Conservation (phyloP, 495 filamentous ascomycete genomes). For the Ascodesmis nigricans region DNA sequence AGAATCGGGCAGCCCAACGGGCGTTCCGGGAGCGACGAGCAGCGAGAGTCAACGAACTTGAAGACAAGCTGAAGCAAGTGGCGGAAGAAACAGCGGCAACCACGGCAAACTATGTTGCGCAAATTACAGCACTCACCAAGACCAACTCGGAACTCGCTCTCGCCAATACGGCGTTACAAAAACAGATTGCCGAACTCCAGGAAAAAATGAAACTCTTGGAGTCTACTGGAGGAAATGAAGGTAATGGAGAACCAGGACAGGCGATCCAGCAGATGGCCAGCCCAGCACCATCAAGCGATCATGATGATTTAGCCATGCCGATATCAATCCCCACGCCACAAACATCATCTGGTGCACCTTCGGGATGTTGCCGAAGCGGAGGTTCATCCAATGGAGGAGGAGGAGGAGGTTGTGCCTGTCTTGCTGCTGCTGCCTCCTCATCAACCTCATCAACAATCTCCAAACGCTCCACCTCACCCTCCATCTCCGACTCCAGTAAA, state of each 20-base stretch:
- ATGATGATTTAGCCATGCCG: too few species aligned
- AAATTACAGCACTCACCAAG: slow-evolving; percentile 27
- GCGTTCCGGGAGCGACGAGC: slow-evolving; percentile 76
- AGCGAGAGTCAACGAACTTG: slow-evolving; percentile 63
- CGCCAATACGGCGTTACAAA: slow-evolving; percentile 12
- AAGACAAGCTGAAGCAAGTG: slow-evolving; percentile 54
- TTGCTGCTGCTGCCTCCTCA: too few species aligned
- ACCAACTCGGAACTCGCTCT: slow-evolving; percentile 14
- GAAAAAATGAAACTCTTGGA: slow-evolving; percentile 15
- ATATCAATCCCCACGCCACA: too few species aligned
- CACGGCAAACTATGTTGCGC: slow-evolving; percentile 25
- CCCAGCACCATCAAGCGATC: too few species aligned
- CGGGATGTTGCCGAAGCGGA: too few species aligned
- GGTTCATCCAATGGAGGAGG: too few species aligned
- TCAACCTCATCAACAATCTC: slow-evolving; percentile 27
- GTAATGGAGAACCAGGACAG: slow-evolving; percentile 7
- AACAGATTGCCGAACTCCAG: slow-evolving; percentile 15
- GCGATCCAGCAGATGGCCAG: slow-evolving; percentile 3
- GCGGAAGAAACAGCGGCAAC: slow-evolving; percentile 31
- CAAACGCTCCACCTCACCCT: slow-evolving; percentile 7
- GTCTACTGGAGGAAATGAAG: slow-evolving; percentile 8
- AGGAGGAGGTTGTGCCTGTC: too few species aligned
- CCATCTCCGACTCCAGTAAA: slow-evolving; percentile 5
- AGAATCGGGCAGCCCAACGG: slow-evolving; percentile 81
- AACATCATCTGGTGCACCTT: too few species aligned